Percentiles rank a stretch among this genome's conserved stretches.
Evolutionary conservation across 345 rosid species (phyloP).

Genomic region (Corymbia maculata): DNA sequence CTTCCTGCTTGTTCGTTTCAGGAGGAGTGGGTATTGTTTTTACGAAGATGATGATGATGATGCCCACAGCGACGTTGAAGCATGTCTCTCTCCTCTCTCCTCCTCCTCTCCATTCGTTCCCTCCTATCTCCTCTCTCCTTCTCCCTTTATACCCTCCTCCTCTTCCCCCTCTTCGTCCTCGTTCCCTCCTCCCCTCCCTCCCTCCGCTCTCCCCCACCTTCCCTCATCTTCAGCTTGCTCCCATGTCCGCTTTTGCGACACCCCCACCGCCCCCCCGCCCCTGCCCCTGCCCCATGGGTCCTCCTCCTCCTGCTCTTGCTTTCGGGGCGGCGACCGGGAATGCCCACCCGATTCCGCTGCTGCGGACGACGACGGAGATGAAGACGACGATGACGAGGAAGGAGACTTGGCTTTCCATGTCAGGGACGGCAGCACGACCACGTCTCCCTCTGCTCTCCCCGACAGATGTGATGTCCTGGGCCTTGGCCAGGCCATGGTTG

Average conservation of each 20-base stretch:
- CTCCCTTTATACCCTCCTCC: background rate
- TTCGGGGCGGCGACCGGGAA: background rate
- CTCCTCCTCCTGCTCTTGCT: background rate
- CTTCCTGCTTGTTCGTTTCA: background rate
- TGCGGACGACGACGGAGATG: background rate
- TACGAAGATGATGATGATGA: background rate
- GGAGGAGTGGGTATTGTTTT: background rate
- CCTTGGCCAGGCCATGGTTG: slow-evolving; percentile 96
- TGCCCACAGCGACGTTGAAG: background rate
- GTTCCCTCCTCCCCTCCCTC: background rate
- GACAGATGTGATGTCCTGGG: slow-evolving; percentile 92
- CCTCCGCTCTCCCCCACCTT: background rate
- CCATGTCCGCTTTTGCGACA: background rate
- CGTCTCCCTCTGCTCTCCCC: slow-evolving; percentile 33
- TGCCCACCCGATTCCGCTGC: background rate
- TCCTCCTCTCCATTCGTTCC: slow-evolving; percentile 17
- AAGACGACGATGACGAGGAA: slow-evolving; percentile 24
- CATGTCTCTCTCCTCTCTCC: slow-evolving; percentile 27
- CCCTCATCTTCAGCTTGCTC: background rate
- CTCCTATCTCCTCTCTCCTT: slow-evolving; percentile 11
- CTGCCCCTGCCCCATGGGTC: background rate
- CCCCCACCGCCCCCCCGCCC: background rate
- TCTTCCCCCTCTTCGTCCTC: background rate
- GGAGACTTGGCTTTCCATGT: slow-evolving; percentile 15
- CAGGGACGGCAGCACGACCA: background rate